Percentiles rank a stretch among this genome's conserved stretches.
These are phyloP conservation scores for Grosmannia huntii DNA, from an alignment of 2,329 filamentous ascomycete species.

Conservation along the genomic window DNA sequence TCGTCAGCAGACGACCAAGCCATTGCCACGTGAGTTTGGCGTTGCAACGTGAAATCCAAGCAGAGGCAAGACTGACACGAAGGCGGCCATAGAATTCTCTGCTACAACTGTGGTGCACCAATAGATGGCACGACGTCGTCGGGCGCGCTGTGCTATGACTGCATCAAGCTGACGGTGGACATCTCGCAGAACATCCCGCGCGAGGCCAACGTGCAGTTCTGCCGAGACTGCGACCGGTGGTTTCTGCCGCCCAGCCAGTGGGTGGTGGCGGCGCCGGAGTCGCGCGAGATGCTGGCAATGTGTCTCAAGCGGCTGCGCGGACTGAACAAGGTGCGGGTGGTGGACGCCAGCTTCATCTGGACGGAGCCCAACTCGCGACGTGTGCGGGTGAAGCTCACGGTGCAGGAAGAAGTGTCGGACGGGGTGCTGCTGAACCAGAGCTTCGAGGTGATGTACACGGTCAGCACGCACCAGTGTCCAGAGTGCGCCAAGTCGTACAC, in stretches of 20 bases:
- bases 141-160: slow-evolving; percentile 89
- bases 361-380: slow-evolving; percentile 92
- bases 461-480: slow-evolving; percentile 84
- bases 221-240: slow-evolving; percentile 91
- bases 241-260: slow-evolving; percentile 75
- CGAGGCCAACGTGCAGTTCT: slow-evolving; percentile 82
- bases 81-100: slow-evolving; percentile 61
- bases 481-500: slow-evolving; percentile 95
- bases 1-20: slow-evolving; percentile 15
- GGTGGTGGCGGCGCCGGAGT: slow-evolving; percentile 76
- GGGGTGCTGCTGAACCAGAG: slow-evolving; percentile 71
- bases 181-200: slow-evolving; percentile 84
- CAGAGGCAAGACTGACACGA: neutral
- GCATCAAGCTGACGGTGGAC: slow-evolving; percentile 87
- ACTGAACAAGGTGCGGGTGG: slow-evolving; percentile 79
- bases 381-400: slow-evolving; percentile 88
- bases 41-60: neutral
- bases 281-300: slow-evolving; percentile 79
- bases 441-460: slow-evolving; percentile 88
- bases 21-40: slow-evolving; percentile 18
- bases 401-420: slow-evolving; percentile 58
- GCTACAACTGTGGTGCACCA: slow-evolving; percentile 91
- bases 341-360: slow-evolving; percentile 95
- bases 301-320: slow-evolving; percentile 82
- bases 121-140: slow-evolving; percentile 83